Base-by-base conservation (phyloP, 108 stramenopile genomes). In the Fragilaria radians region DNA sequence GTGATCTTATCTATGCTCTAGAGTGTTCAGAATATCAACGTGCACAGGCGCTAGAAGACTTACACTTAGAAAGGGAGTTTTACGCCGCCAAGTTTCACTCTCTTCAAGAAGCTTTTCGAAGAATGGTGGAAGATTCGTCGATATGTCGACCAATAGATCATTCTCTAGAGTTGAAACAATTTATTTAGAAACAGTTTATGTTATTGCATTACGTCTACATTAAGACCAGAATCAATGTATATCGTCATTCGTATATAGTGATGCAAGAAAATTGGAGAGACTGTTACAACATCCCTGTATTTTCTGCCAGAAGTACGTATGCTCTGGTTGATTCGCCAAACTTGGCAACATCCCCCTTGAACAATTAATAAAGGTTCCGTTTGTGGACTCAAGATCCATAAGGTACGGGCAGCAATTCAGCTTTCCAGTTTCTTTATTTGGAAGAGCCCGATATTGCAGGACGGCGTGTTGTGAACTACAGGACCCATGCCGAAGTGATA, bases 401-500 rank as follows among this genome's bases (percentile, higher is more conserved):
- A 99, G 34, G 66, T 99, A 99, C 4, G 98, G 98, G 57, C 77
- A 73, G 56, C 86, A 88, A 17, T 62, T 66, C 14, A 81, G 29
- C 49, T 77, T 76, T 17, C 42, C 62, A 1, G 54, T 61, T 9
- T 50, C 53, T 34, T 49, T 59, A 4, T 47, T 28, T 17, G 67
- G 73, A 30, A 86, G 31, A 14, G 84, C 79, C 0, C 98, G 84
- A 79, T 87, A 98, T 68, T 99, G 98, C 26, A 99, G 51, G 1
- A 98, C 97, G n/a, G 94, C 93, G 67, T 99, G 98, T 74, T 99
- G 98, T 28, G 76, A 75, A 4, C 86, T 89, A 61, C 91, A 72
- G 30, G 79, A 80, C 1, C 87, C 80, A 81, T 99, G 96, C 28
- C 70, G 65, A 27, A 95, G 67, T 24, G 66, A 79, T 54, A 98